phyloP scores from a whole-genome alignment of 2,329 filamentous ascomycete species.

The Calonectria ilicicola region DNA sequence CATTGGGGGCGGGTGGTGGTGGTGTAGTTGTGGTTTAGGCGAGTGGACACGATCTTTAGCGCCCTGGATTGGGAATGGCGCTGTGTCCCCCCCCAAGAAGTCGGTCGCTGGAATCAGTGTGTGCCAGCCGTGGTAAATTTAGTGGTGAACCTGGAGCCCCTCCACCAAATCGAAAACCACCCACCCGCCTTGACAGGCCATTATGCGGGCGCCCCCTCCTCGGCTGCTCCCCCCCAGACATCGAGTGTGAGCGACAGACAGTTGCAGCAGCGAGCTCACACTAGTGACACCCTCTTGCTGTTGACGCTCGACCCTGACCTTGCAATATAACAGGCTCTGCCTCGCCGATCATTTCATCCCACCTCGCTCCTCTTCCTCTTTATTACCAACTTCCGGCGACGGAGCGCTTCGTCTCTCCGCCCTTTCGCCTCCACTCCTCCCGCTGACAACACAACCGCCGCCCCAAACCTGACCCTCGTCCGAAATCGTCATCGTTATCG shows the following conservation, averaged over 20 bases:
- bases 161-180: slow-evolving; percentile 14
- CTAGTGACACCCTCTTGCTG: background rate
- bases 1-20: background rate
- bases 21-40: background rate
- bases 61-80: slow-evolving; percentile 16
- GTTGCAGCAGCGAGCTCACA: slow-evolving; percentile 4
- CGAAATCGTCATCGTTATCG: slow-evolving; percentile 6
- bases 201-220: slow-evolving; percentile 23
- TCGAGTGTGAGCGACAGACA: slow-evolving; percentile 9
- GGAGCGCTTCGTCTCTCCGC: background rate
- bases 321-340: background rate
- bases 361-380: slow-evolving; percentile 14
- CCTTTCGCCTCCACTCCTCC: slow-evolving; percentile 2
- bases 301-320: background rate
- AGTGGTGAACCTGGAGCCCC: slow-evolving; percentile 9
- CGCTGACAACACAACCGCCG: slow-evolving; percentile 12
- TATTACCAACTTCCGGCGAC: background rate
- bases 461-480: background rate
- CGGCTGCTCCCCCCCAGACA: slow-evolving; percentile 6
- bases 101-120: background rate
- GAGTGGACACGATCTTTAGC: slow-evolving; percentile 9
- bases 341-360: slow-evolving; percentile 28
- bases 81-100: background rate
- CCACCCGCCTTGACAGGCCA: slow-evolving; percentile 18
- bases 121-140: background rate